These are phyloP conservation scores for Wickerhamomyces alni DNA, from an alignment of 805 yeast genomes.

Conservation along the genomic window DNA sequence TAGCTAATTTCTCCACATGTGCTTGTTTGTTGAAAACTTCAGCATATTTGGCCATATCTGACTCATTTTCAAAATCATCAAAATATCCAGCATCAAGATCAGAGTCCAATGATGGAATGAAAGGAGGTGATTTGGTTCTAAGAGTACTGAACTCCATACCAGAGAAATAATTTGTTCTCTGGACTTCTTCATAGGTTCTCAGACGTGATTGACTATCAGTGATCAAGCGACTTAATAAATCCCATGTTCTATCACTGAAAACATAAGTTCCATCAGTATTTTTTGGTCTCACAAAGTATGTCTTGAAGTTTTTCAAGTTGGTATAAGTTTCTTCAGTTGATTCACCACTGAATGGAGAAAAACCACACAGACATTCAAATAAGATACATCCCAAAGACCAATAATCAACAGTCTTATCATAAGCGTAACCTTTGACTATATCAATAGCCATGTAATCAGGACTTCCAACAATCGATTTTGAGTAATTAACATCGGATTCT, in stretches of 20 bases:
- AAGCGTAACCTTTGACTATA: slow-evolving; percentile 78
- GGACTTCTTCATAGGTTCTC: slow-evolving; percentile 75
- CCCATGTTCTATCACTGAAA: slow-evolving; percentile 96
- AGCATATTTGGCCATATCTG: slow-evolving; percentile 95
- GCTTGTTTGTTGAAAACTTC: slow-evolving; percentile 93
- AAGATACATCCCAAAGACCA: slow-evolving; percentile 98
- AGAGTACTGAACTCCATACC: slow-evolving; percentile 77
- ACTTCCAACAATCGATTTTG: slow-evolving; percentile 94
- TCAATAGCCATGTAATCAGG: slow-evolving; percentile 99
- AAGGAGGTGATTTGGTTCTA: slow-evolving; percentile 79
- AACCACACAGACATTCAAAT: slow-evolving; percentile 93
- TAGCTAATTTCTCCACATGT: slow-evolving; percentile 76
- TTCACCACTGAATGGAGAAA: slow-evolving; percentile 94
- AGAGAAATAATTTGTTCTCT: slow-evolving; percentile 70
- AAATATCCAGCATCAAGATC: slow-evolving; percentile 99
- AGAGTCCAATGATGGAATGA: slow-evolving; percentile 92
- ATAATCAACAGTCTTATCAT: slow-evolving; percentile 95
- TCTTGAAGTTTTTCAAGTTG: slow-evolving; percentile 89
- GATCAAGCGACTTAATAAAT: slow-evolving; percentile 68
- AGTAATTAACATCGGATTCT: slow-evolving; percentile 72
- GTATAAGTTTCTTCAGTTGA: slow-evolving; percentile 92
- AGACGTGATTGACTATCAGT: slow-evolving; percentile 74
- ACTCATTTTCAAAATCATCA: slow-evolving; percentile 94
- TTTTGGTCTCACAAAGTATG: slow-evolving; percentile 82
- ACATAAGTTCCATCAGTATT: slow-evolving; percentile 88